Evolutionary conservation across 2,329 filamentous ascomycete genomes (phyloP), one percentile per base, ranked within the genome.

Genomic region (Nectriaceae sp.): DNA sequence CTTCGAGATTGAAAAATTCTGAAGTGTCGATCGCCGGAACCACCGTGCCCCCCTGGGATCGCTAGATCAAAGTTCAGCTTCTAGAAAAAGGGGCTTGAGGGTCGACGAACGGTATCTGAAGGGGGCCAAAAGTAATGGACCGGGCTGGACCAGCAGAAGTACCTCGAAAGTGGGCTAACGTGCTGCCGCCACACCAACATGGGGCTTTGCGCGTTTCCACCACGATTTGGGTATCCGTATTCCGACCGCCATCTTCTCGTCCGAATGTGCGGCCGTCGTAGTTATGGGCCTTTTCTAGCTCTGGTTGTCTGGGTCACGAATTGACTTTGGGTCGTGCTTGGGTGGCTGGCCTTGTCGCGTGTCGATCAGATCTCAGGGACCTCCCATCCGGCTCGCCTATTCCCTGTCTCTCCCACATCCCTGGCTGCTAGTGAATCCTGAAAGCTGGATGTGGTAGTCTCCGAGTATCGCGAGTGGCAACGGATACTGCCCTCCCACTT

Each of bases 291-390:
- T 36, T n/a, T 10, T 19, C 33, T 5, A 16, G n/a, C 8, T 36
- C 33, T 36, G 16, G n/a, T n/a, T n/a, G n/a, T n/a, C n/a, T 15
- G 16, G 8, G 13, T 19, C 42, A 44, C 38, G 50, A 60, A 62
- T 62, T 60, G 57, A 60, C 50, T 61, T 61, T 60, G 43, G 40
- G 45, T 50, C 35, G 13, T 48, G 44, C 42, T 19, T 36, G 36
- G 26, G 15, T 18, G 16, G 36, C 6, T 44, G 52, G 57, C 53
- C 51, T 49, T 57, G 49, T 61, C 52, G 50, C 47, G 49, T 61
- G 55, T 63, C 60, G 60, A 63, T 63, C 60, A 49, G 60, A 63
- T 63, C 60, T 63, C 56, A 60, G 58, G 58, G 60, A 59, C 60
- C 54, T 59, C 57, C 54, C 54, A 45, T 52, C 56, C 54, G 45